Evolutionary conservation across 768 basidiomycete genomes (phyloP).

Genomic region (Peribolospora baueri): DNA sequence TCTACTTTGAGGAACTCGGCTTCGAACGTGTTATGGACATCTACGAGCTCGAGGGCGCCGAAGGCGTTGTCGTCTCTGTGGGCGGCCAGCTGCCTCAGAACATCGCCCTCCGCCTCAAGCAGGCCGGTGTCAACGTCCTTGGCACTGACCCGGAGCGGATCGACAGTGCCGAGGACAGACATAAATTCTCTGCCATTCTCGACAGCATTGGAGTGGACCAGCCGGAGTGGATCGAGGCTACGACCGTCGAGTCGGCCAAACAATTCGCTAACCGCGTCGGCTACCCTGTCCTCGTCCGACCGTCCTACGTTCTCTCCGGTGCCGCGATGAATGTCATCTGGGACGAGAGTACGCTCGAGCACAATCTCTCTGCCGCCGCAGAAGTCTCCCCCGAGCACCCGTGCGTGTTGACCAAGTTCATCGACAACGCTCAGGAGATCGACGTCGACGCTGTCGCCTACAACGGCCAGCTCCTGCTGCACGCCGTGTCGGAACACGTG

Average conservation of each 20-base stretch:
- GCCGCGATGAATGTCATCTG: constrained; percentile 98
- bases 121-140: constrained; percentile 70
- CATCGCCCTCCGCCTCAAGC: constrained; percentile 82
- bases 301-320: constrained; percentile 93
- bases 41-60: constrained; percentile 78
- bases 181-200: constrained; percentile 94
- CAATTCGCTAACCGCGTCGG: constrained; percentile 66
- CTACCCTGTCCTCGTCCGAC: constrained; percentile 92
- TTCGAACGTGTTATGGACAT: constrained; percentile 99
- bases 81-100: constrained; percentile 98
- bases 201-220: constrained; percentile 91
- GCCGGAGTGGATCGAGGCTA: constrained; percentile 83
- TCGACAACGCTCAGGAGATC: constrained; percentile 90
- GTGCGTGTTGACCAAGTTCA: constrained; percentile 97
- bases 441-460: constrained; percentile 93
- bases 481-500: constrained; percentile 93
- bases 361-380: constrained; percentile 89
- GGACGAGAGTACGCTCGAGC: constrained; percentile 66
- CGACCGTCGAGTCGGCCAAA: constrained; percentile 69
- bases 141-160: constrained; percentile 90
- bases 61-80: constrained; percentile 86
- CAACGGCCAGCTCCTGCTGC: constrained; percentile 70
- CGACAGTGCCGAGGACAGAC: constrained; percentile 90
- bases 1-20: constrained; percentile 96
- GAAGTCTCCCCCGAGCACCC: constrained; percentile 90